phyloP scores from a whole-genome alignment of 495 filamentous ascomycete species.

The Haplographium delicatum region DNA sequence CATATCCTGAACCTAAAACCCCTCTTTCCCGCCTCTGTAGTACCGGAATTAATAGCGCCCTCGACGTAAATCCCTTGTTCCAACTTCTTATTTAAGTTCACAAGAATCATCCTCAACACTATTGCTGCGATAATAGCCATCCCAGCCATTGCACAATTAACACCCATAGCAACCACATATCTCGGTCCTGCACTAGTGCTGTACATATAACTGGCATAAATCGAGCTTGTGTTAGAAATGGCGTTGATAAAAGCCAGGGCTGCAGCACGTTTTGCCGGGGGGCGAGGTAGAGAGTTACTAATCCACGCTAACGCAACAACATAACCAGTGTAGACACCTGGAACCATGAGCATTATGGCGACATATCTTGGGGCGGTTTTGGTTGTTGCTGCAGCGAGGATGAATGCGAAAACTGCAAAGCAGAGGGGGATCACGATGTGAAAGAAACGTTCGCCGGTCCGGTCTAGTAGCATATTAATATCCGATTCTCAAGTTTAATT shows the following conservation, averaged over 20 bases:
- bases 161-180: slow-evolving; percentile 65
- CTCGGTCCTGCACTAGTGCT: slow-evolving; percentile 28
- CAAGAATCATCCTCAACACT: slow-evolving; percentile 57
- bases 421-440: slow-evolving; percentile 66
- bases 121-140: slow-evolving; percentile 64
- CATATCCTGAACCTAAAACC: slow-evolving; percentile 62
- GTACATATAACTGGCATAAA: slow-evolving; percentile 79
- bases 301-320: slow-evolving; percentile 77
- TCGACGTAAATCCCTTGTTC: slow-evolving; percentile 45
- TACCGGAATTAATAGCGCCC: slow-evolving; percentile 44
- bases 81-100: slow-evolving; percentile 66
- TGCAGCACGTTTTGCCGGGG: slow-evolving; percentile 77
- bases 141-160: slow-evolving; percentile 64
- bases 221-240: slow-evolving; percentile 65
- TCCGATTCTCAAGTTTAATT: background rate
- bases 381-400: slow-evolving; percentile 67
- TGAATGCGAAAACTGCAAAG: slow-evolving; percentile 66
- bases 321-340: slow-evolving; percentile 59
- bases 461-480: slow-evolving; percentile 48
- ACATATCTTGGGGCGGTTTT: slow-evolving; percentile 63
- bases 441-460: slow-evolving; percentile 72
- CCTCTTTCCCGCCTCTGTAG: slow-evolving; percentile 49
- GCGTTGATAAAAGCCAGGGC: slow-evolving; percentile 79
- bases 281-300: slow-evolving; percentile 72
- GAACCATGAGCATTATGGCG: slow-evolving; percentile 80